Evolutionary conservation across 139 green algal genomes (phyloP).

Genomic region (Yamagishiella unicocca): DNA sequence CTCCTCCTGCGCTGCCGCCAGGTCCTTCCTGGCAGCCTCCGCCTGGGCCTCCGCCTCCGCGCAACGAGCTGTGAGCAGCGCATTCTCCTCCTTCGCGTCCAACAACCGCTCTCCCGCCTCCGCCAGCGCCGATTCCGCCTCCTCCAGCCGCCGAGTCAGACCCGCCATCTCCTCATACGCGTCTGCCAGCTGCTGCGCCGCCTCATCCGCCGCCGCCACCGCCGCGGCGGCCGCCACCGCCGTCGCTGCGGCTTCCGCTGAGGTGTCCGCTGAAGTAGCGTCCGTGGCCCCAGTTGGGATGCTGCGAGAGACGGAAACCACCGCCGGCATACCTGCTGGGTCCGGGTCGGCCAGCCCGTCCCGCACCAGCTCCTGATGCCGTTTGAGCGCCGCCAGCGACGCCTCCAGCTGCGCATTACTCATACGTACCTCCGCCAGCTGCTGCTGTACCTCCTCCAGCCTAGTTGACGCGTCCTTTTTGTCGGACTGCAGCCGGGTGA

Average conservation of each 20-base stretch:
- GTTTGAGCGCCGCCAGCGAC: neutral
- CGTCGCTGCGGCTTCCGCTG: neutral
- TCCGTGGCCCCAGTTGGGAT: neutral
- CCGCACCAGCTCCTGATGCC: conserved; percentile 14
- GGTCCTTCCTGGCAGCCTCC: neutral
- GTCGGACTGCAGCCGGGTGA: conserved; percentile 27
- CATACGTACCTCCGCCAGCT: neutral
- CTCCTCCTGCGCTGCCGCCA: neutral
- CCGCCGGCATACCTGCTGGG: neutral
- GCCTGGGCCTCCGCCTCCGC: neutral
- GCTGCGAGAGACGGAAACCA: neutral
- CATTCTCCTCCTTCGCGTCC: neutral
- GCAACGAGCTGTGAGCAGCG: neutral
- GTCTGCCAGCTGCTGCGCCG: neutral
- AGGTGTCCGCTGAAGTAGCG: too few species aligned
- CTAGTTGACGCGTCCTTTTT: neutral
- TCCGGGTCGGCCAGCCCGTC: neutral
- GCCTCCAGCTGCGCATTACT: conserved; percentile 22
- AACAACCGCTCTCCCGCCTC: neutral
- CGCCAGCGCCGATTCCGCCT: neutral
- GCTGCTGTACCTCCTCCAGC: conserved; percentile 13
- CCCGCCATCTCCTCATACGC: neutral
- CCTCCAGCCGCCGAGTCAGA: neutral
- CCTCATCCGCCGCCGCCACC: neutral
- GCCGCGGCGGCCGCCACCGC: neutral